Evolutionary conservation across 139 green algal genomes (phyloP).

Genomic region (Trebouxia sp.): DNA sequence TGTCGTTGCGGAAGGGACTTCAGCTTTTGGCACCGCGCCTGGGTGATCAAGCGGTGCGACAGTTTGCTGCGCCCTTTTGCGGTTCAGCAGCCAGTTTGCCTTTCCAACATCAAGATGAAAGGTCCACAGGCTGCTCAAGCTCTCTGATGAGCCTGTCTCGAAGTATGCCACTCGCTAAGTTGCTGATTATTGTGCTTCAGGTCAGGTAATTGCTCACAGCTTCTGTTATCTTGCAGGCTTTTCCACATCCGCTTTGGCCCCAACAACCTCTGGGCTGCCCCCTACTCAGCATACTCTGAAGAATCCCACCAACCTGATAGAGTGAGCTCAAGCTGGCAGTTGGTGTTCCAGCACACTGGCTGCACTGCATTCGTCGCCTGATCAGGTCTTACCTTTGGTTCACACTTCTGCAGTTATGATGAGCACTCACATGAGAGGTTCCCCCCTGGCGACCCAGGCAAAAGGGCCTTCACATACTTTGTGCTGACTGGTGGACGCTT

Average conservation of each 20-base stretch:
- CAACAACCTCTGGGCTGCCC: constrained; percentile 45
- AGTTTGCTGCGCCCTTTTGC: neutral
- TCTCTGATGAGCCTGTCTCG: neutral
- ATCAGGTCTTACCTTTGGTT: too few relatives aligned
- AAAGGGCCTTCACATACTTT: constrained; percentile 96
- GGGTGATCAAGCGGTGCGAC: constrained; percentile 5
- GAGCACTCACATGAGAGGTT: constrained; percentile 82
- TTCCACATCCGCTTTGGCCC: constrained; percentile 19
- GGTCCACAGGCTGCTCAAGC: neutral
- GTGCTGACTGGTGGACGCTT: constrained; percentile 97
- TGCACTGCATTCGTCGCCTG: neutral
- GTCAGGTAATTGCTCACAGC: neutral
- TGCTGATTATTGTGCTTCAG: too few relatives aligned
- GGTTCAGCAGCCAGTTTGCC: neutral
- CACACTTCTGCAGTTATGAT: constrained; percentile 93
- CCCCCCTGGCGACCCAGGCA: constrained; percentile 78
- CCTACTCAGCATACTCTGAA: constrained; percentile 65
- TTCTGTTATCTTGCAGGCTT: constrained; percentile 27
- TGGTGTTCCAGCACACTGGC: too few relatives aligned
- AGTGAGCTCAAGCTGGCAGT: constrained; percentile 30
- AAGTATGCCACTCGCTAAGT: neutral
- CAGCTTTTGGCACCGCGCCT: neutral
- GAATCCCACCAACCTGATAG: constrained; percentile 71
- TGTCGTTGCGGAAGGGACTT: neutral
- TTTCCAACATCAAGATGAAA: neutral